phyloP scores from a whole-genome alignment of 371 early-diverging fungal genomes.

The Caulochytrium protostelioides region DNA sequence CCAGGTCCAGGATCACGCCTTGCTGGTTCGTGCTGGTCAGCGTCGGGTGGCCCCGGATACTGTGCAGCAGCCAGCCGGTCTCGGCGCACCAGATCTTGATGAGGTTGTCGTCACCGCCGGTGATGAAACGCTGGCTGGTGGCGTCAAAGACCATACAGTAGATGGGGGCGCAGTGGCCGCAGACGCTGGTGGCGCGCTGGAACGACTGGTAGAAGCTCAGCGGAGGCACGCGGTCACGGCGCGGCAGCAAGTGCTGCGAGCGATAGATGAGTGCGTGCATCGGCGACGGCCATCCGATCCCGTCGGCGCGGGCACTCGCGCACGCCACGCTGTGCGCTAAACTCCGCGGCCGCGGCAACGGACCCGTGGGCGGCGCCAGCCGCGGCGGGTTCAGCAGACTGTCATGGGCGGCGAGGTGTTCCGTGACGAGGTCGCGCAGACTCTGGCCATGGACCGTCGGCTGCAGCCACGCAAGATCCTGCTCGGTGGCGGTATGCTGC shows the following conservation, averaged over 20 bases:
- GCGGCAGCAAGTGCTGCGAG: too few relatives aligned
- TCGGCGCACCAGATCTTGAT: constrained; percentile 71
- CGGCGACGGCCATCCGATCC: constrained; percentile 5
- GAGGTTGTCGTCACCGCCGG: constrained; percentile 58
- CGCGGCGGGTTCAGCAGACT: not conserved
- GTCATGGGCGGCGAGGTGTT: not conserved
- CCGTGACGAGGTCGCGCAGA: not conserved
- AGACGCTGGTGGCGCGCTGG: constrained; percentile 35
- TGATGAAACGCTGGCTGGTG: constrained; percentile 45
- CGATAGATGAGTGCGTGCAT: not conserved
- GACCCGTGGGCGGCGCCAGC: constrained; percentile 6
- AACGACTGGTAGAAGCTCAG: constrained; percentile 7
- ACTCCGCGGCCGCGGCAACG: constrained; percentile 9
- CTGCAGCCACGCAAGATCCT: not conserved
- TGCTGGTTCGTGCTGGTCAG: constrained; percentile 5
- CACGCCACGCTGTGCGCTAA: constrained; percentile 1
- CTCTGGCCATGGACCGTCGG: constrained; percentile 4
- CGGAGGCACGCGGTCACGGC: constrained; percentile 7
- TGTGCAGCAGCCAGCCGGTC: constrained; percentile 55
- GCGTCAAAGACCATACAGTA: constrained; percentile 54
- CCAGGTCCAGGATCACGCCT: constrained; percentile 54
- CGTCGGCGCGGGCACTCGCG: constrained; percentile 7
- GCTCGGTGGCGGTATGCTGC: too few relatives aligned
- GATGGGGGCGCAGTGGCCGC: constrained; percentile 51
- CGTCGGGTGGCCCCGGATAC: constrained; percentile 48